Evolutionary conservation across 2,329 filamentous ascomycete genomes (phyloP), one percentile per base, ranked within the genome.

Genomic region (Pestalotiopsis sp.): DNA sequence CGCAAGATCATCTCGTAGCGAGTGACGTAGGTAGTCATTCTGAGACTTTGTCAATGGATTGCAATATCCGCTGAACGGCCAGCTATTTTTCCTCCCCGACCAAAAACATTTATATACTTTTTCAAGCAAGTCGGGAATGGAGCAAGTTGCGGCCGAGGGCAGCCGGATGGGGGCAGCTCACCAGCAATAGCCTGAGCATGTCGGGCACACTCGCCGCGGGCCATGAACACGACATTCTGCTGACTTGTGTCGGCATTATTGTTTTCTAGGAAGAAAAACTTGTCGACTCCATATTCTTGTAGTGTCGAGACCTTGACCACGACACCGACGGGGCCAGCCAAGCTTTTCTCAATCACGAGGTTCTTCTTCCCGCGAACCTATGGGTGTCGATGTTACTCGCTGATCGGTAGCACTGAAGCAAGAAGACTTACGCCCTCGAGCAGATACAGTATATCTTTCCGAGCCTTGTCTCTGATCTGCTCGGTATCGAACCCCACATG

Each of bases 331-430:
- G 95, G 93, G 27, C 95, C 96, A 73, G 95, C 94, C 75, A 99
- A 87, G 75, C 91, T 91, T 81, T 92, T 93, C 80, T 98, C 95
- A 77, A 99, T 92, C 66, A 99, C 93, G 70, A 99, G 86, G 77
- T 98, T 98, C 87, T 99, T 99, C 89, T 98, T 99, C 75, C 97
- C 97, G 79, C 95, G 93, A 73, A 98, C 94, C 96, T 99, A 77
- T 71, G 66, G 70, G 20, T 69, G 69, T 75, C 68, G 70, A 39
- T 13, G 69, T 74, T 66, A 61, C 57, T 62, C 60, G 68, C 66
- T 60, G 67, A 68, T 68, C 64, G 45, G 38, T 58, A 59, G 58
- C 66, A 68, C 68, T 68, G 57, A 62, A 67, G 71, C 72, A 69
- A 74, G 77, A 78, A 62, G 31, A 93, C 94, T 89, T 92, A 99